Base-by-base conservation (phyloP, 2,329 filamentous ascomycete species). In the Fusarium marasasianum region DNA sequence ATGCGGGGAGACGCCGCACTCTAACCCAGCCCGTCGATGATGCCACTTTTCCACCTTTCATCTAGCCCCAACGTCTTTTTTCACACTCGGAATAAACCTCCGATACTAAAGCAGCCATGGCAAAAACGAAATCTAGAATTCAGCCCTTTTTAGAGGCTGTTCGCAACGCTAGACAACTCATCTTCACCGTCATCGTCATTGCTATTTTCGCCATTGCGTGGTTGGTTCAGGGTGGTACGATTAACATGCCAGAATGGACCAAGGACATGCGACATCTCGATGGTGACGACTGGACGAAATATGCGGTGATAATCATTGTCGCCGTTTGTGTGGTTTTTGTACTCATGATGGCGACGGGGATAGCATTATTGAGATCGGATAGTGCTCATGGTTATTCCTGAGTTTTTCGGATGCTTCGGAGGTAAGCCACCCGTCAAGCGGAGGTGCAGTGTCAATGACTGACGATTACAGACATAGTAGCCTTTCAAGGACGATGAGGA, bases 161-260 rank as follows among this genome's bases (percentile, higher is more conserved):
- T 14, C 18, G 56, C 1, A 59, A 59, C 22, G 59, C 55, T 7
- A 45, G 54, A 29, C 55, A 70, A 26, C 40, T 61, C 33, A 31
- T 61, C 10, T 66, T 70, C 9, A 61, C 66, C 7, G 17, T 70
- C 17, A 15, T 66, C 3, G 24, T 71, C 18, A 53, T 71, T 6
- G 14, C 22, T 1, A 70, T 70, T 18, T 71, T 44, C 29, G 54
- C 69, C 9, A 15, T 71, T 6, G 54, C 54, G 26, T 71, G 59
- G 59, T 18, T 70, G 24, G 68, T 70, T 7, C 66, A 71, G 35
- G 60, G 31, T 31, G 60, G 60, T 12, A 15, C 68, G 31, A 71
- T 71, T 41, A 17, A 59, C 17, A 71, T 71, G 68, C 68, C 68
- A 20, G 44, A 70, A 29, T 71, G 68, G 68, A 71, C 68, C 13